Base-by-base conservation (phyloP, 2,329 filamentous ascomycete genomes). In the Diaporthe sp. region DNA sequence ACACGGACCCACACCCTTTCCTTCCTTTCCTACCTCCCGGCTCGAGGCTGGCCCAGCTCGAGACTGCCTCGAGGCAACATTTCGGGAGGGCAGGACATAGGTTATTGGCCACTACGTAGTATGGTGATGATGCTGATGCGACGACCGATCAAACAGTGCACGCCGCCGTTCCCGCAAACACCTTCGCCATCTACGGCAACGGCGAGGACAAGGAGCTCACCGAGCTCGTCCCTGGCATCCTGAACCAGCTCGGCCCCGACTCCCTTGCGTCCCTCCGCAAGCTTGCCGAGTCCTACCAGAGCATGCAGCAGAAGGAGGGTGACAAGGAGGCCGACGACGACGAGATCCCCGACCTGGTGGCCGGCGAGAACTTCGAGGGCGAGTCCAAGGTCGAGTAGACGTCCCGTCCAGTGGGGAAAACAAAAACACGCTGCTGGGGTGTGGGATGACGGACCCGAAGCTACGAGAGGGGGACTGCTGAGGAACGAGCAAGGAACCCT, bases 121-220 rank as follows among this genome's bases (percentile, higher is more conserved):
- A 5, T 2, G 42, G 22, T 15, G 34, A 22, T 28, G 28, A 51
- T 75, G 22, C 75, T 77, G 49, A 77, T 62, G 28, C 6, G 22
- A 22, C 39, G 69, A 77, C 76, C 70, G 58, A 46, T 65, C 19
- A n/a, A 7, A 69, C 81, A 99, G 97, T 99, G 80, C 97, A 99
- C 89, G 97, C 96, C 79, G 95, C 97, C 78, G 96, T 98, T 81
- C 95, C 96, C 82, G 92, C 96, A 87, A 99, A 99, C 93, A 99
- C 97, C 86, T 99, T 98, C 87, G 97, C 97, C 88, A 97, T 99
- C 90, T 99, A 98, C 91, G 97, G 97, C 82, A 93, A 95, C 86
- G 97, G 96, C 80, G 97, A 99, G 90, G 97, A 99, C 89, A 99
- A 99, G 92, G 97, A 99, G 90, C 94, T 99, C 81, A 99, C 97